These are phyloP conservation scores for Vigna angularis DNA, from an alignment of 306 rosid genomes.

Conservation along the genomic window DNA sequence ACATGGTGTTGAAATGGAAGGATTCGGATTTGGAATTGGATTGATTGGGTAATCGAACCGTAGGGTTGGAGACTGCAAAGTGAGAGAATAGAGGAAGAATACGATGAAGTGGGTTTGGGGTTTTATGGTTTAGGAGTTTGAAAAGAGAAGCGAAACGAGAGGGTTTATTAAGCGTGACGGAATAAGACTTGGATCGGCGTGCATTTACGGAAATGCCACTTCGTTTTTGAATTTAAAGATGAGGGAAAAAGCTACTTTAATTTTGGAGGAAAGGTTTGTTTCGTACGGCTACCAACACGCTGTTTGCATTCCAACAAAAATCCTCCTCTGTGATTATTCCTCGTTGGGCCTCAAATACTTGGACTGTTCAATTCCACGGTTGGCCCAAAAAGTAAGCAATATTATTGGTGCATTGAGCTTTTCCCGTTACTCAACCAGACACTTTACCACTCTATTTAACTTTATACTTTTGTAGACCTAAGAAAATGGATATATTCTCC, in stretches of 20 bases:
- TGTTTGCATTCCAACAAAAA: background rate
- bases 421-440: no score
- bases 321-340: background rate
- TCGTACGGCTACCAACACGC: background rate
- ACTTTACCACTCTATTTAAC: no score
- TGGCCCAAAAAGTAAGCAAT: background rate
- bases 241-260: conserved; percentile 50
- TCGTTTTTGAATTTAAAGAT: conserved; percentile 59
- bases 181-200: conserved; percentile 53
- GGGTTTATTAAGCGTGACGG: conserved; percentile 28
- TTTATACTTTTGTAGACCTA: no score
- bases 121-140: background rate
- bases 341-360: background rate
- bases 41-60: conserved; percentile 2
- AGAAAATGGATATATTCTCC: no score
- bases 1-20: conserved; percentile 54
- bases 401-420: no score
- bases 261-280: conserved; percentile 34
- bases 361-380: background rate
- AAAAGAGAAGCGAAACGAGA: background rate
- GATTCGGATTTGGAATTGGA: background rate
- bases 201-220: conserved; percentile 56
- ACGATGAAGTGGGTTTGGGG: conserved; percentile 39
- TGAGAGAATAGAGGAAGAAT: background rate
- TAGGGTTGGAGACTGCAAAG: conserved; percentile 24